Base-by-base conservation (phyloP, 1,284 basidiomycete species). In the Tilletia setariae region DNA sequence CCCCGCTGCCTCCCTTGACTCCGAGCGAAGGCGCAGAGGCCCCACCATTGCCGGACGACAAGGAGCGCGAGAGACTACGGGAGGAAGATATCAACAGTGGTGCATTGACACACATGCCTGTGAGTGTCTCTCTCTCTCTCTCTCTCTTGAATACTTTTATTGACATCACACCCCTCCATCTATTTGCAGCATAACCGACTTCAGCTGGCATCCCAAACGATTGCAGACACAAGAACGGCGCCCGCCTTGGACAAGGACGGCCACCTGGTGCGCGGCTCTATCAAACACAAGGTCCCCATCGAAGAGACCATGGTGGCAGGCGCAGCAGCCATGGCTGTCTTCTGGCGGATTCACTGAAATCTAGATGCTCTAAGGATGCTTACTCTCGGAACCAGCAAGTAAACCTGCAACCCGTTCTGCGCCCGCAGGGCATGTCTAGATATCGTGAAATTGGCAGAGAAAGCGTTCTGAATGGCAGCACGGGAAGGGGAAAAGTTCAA, bases 1-100 rank as follows among this genome's bases (percentile, higher is more conserved):
- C 85, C 11, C 82, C 84, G 0, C 74, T 86, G 0, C 86, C 87
- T 0, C 69, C 71, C n/a, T 71, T 70, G 13, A 77, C 69, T 8
- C 23, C 63, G 63, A 53, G 32, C 30, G 64, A 40, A 16, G 64
- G 32, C 16, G 47, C 25, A 3, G 64, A 65, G 11, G 46, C 46
- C 1, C 28, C 25, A 4, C 63, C 15, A 66, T 62, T 1, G 71
- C 68, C 15, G 74, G 64, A 21, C 65, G 67, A 63, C 44, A 67
- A 1, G 63, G 44, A 64, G 43, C 42, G 43, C 32, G 16, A 35
- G 0, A 72, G 70, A 67, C 59, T 75, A 35, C 59, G 74, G 56
- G 77, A 78, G 67, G 76, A 71, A 0, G 76, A 78, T 35, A 47
- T 78, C 61, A 73, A 79, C 62, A 70, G 68, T 44, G 77, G 77